Conservation (phyloP, 331 rosid genomes). For the Quercus tomentella region DNA sequence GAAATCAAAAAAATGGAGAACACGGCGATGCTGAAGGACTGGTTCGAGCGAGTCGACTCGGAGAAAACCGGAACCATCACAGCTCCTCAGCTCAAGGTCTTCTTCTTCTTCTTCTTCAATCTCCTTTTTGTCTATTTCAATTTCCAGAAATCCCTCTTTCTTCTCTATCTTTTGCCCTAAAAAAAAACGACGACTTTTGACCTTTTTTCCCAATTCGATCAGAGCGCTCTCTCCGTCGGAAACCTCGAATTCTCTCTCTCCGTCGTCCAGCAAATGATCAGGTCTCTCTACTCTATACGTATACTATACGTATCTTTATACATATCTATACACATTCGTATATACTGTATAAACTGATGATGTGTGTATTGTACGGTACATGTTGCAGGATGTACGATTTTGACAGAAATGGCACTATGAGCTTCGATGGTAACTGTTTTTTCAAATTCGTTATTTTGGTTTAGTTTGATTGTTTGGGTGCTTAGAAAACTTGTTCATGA, state of each 20-base stretch:
- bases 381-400: conserved; percentile 81
- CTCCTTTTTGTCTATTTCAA: background rate
- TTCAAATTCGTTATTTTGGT: background rate
- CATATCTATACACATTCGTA: background rate
- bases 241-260: conserved; percentile 79
- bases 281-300: conserved; percentile 30
- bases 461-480: background rate
- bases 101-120: background rate
- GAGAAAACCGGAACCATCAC: conserved; percentile 62
- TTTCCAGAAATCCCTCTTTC: background rate
- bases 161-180: background rate
- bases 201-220: background rate
- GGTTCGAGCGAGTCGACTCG: conserved; percentile 87
- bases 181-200: background rate
- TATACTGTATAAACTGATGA: background rate
- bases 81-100: conserved; percentile 73
- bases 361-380: background rate
- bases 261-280: conserved; percentile 87
- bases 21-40: conserved; percentile 49
- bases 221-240: conserved; percentile 74
- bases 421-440: conserved; percentile 54
- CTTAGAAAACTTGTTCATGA: background rate
- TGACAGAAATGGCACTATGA: conserved; percentile 88
- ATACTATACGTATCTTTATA: background rate
- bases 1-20: conserved; percentile 36